Evolutionary conservation across 768 basidiomycete species (phyloP).

Genomic region (Suillus lakei): DNA sequence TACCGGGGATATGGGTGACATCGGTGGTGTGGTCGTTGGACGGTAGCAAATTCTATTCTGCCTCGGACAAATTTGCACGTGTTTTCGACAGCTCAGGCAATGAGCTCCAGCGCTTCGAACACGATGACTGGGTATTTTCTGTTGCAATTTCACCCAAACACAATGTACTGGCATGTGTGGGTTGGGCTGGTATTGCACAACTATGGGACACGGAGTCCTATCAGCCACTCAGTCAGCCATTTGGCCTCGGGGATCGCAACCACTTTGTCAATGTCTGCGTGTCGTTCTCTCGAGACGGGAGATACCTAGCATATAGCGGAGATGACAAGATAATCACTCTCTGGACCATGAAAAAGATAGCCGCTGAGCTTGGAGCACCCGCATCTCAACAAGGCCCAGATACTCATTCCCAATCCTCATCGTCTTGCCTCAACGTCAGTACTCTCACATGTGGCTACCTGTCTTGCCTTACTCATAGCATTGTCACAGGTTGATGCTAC

Average conservation of each 20-base stretch:
- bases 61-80: neutral
- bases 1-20: neutral
- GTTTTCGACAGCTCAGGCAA: neutral
- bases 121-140: neutral
- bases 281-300: neutral
- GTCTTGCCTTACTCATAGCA: neutral
- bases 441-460: neutral
- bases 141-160: neutral
- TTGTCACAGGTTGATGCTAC: neutral
- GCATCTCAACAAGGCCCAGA: neutral
- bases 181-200: neutral
- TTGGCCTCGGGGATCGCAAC: neutral
- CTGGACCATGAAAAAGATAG: neutral
- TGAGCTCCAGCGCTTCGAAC: neutral
- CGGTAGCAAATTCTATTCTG: neutral
- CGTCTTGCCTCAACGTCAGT: neutral
- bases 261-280: neutral
- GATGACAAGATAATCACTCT: neutral
- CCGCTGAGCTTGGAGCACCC: neutral
- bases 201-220: neutral
- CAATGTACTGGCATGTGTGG: neutral
- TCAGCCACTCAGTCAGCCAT: neutral
- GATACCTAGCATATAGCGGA: neutral
- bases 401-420: too few relatives aligned
- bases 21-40: neutral